Conservation (phyloP, 192 early-diverging fungal species). For the Coemansia sp. region DNA sequence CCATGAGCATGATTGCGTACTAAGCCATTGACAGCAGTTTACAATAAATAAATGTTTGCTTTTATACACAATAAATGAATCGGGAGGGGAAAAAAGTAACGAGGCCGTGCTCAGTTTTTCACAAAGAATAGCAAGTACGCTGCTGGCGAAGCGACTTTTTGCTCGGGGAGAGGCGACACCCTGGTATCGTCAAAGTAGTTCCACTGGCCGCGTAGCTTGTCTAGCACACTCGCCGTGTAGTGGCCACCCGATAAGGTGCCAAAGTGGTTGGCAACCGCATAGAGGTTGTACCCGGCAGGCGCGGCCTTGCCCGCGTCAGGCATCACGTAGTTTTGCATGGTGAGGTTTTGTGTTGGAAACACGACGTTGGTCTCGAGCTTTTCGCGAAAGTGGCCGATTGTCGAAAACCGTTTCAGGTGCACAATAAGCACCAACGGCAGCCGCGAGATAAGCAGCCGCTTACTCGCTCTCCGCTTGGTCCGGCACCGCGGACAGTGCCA, state of each 20-base stretch:
- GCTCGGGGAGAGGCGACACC: conserved; percentile 43
- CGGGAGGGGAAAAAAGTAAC: background rate
- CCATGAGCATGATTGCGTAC: conserved; percentile 42
- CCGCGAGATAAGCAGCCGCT: conserved; percentile 71
- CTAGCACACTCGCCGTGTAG: conserved; percentile 71
- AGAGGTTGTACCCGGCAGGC: conserved; percentile 66
- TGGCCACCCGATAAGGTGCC: conserved; percentile 74
- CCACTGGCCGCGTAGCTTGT: conserved; percentile 66
- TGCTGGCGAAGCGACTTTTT: conserved; percentile 35
- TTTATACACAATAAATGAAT: background rate
- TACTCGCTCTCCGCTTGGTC: conserved; percentile 66
- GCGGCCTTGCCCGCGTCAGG: background rate
- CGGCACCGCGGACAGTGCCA: conserved; percentile 91
- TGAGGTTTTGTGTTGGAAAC: conserved; percentile 69
- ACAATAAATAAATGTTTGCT: background rate
- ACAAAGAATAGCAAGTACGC: conserved; percentile 52
- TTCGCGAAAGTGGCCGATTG: conserved; percentile 86
- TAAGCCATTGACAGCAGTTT: background rate
- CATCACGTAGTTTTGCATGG: conserved; percentile 60
- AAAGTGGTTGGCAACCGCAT: conserved; percentile 80
- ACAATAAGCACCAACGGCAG: conserved; percentile 89
- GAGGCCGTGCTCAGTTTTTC: background rate
- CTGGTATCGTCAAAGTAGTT: conserved; percentile 83
- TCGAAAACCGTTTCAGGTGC: conserved; percentile 93
- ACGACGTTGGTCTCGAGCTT: conserved; percentile 86